Conservation (phyloP, 192 early-diverging fungal genomes). For the Coemansia sp. region DNA sequence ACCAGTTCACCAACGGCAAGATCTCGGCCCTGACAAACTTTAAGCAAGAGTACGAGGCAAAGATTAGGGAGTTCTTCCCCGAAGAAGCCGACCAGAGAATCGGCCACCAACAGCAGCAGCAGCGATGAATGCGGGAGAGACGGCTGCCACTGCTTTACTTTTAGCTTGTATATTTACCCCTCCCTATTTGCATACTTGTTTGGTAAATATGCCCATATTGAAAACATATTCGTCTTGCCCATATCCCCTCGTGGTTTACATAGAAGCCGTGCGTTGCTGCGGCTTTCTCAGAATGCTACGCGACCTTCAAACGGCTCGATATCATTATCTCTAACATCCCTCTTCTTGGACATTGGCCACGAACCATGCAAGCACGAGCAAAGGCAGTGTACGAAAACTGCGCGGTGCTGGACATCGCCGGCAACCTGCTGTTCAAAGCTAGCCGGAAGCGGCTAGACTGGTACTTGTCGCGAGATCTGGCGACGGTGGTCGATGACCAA, state of each 20-base stretch:
- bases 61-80: conserved; percentile 46
- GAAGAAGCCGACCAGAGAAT: conserved; percentile 32
- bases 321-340: no score
- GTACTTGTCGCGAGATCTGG: conserved; percentile 45
- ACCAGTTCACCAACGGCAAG: conserved; percentile 57
- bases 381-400: conserved; percentile 49
- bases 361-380: conserved; percentile 18
- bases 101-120: conserved; percentile 7
- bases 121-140: background rate
- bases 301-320: background rate
- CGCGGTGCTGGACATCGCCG: conserved; percentile 39
- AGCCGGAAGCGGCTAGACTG: conserved; percentile 32
- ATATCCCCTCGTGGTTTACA: background rate
- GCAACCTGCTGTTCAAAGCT: conserved; percentile 42
- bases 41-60: conserved; percentile 47
- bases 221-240: background rate
- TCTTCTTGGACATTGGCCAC: background rate
- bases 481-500: conserved; percentile 22
- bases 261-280: background rate
- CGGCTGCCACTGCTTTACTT: background rate
- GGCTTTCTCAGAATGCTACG: no score
- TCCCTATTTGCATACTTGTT: background rate
- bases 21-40: conserved; percentile 51
- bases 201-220: background rate
- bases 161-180: background rate